Evolutionary conservation across 169 alveolate genomes (phyloP), one percentile per base, ranked within the genome.

Genomic region (Plasmodium blacklocki): DNA sequence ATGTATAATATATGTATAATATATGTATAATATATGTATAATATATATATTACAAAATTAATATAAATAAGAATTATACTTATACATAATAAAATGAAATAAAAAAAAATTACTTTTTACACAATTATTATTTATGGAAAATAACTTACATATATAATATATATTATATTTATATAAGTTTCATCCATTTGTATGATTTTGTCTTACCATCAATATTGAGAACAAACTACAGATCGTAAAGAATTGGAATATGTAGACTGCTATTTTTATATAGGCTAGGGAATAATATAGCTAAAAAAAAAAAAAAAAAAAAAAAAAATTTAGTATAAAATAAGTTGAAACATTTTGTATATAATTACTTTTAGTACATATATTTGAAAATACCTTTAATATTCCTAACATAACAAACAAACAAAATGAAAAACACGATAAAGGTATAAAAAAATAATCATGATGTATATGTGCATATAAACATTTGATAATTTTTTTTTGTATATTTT

Each of bases 391-490:
- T 12, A 54, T 52, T 5, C 91, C 91, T 32, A 83, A 39, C 56
- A 83, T 58, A 0, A 83, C 6, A 70, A 83, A 83, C 32, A 83
- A 75, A 7, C 60, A 43, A 43, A 68, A 45, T 26, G 83, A 60
- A 72, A 80, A 80, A 5, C 4, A 71, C 29, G 87, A 70, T 29
- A 85, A 43, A 14, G 87, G 87, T 9, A 85, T 62, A 45, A 59
- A 29, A 29, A 85, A 71, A 49, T 45, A 71, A 58, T 72, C 74
- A 50, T 29, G 66, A 58, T 67, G 14, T 52, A 85, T 50, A 54
- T 85, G 92, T 29, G 75, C 71, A 32, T 73, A 85, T 63, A 85
- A 71, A 49, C 92, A 85, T 19, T 71, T 19, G 45, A 85, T 59
- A 85, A 85, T 85, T 56, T 85, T 85, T 45, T 47, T 50, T 71